Evolutionary conservation across 345 rosid species (phyloP), one percentile per base, ranked within the genome.

Genomic region (Jatropha curcas): DNA sequence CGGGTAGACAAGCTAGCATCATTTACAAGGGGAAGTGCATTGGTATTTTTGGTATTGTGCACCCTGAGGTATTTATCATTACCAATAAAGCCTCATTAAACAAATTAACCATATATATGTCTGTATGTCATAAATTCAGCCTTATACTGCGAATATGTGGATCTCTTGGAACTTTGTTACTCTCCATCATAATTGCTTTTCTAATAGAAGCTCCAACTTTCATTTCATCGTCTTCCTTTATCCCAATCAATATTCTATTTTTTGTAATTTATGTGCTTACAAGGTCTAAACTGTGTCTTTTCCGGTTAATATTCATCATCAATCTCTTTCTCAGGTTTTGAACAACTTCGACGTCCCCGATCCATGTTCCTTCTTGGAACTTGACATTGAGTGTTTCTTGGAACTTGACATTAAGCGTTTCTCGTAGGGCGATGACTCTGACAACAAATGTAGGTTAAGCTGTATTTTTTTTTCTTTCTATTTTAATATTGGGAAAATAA

Each of bases 11-110:
- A 86, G 97, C 99, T 11, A 88, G 87, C 77, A 85, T 95, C 82
- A 80, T 88, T 72, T 87, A 71, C 86, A 87, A 83, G 71, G 97
- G 97, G 77, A 88, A 86, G 76, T 82, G 50, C 48, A 76, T 91
- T 74, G 96, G 98, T 56, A 76, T 65, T 68, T 94, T 93, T 71
- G 98, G 98, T 35, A 91, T 91, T 2, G 97, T 93, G 75, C 97
- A 91, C 51, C 98, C 96, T 34, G 82, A 88, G 96, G 98, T 91
- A 74, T 24, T 27, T 28, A 20, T 60, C 28, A 2, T 48, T 28
- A 16, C 35, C 17, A 20, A 2, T n/a, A 27, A 71, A 61, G 1
- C 8, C 8, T 35, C 39, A 13, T 59, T 45, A 16, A 57, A 9
- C 1, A 46, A 46, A 46, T 46, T 1, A 46, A 46, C 17, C 51